phyloP scores from a whole-genome alignment of 106 monocot genomes.

The Apostasia ramifera region DNA sequence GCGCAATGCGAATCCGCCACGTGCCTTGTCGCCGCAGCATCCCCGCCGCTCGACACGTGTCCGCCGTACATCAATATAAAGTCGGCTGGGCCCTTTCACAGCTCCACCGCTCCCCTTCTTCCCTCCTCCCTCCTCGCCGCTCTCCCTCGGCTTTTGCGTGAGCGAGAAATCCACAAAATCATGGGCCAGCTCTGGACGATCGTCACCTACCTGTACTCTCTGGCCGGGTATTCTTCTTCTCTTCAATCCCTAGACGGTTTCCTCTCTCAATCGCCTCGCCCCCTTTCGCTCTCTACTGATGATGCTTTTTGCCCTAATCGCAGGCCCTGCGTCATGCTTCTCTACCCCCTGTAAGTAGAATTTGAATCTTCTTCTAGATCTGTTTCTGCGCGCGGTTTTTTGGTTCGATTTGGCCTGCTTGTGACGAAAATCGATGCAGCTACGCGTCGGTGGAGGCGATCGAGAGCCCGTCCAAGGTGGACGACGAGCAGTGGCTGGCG shows the following conservation, averaged over 20 bases:
- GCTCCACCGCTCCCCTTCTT: not conserved
- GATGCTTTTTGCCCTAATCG: not conserved
- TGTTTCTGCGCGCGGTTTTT: too few relatives aligned
- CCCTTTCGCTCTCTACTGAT: not conserved
- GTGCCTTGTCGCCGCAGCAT: not conserved
- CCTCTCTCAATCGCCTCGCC: not conserved
- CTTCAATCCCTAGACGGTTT: not conserved
- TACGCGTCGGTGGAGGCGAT: constrained; percentile 52
- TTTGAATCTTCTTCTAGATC: not conserved
- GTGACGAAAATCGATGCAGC: constrained; percentile 5
- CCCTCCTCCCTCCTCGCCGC: not conserved
- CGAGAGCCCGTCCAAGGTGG: constrained; percentile 43
- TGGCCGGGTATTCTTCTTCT: constrained; percentile 16
- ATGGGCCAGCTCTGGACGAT: constrained; percentile 27
- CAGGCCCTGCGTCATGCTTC: constrained; percentile 42
- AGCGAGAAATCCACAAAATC: not conserved
- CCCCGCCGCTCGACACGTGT: not conserved
- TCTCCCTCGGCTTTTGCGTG: too few relatives aligned
- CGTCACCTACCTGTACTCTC: constrained; percentile 15
- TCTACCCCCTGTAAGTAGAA: constrained; percentile 42
- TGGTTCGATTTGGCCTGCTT: not conserved
- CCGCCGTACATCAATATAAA: not conserved
- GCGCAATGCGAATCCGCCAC: not conserved
- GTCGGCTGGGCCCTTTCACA: not conserved
- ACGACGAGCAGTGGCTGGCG: constrained; percentile 69